Percentiles rank a stretch among this genome's conserved stretches.
phyloP scores from a whole-genome alignment of 176 grass and related monocot species.

The Aegilops tauschii region DNA sequence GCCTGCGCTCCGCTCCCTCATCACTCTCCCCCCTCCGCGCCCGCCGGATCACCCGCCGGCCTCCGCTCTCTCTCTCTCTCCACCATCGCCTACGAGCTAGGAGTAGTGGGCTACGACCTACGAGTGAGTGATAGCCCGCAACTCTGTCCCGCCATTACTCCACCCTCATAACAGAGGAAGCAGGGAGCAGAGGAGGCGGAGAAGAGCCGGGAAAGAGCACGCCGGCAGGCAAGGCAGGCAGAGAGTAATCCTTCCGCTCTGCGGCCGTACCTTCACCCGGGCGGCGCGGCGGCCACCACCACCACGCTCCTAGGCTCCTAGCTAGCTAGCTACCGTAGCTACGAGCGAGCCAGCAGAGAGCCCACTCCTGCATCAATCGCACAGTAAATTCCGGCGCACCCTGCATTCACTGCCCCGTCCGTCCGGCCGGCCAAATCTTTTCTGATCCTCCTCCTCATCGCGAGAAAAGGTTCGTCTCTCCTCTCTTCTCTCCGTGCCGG shows the following conservation, averaged over 20 bases:
- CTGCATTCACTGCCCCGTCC: constrained; percentile 46
- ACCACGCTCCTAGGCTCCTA: not conserved
- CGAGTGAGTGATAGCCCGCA: constrained; percentile 16
- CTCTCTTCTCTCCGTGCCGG: not conserved
- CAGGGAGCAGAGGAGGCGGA: not conserved
- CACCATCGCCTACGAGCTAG: constrained; percentile 22
- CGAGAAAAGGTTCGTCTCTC: constrained; percentile 27
- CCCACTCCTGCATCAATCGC: constrained; percentile 19
- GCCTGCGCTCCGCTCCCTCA: not conserved
- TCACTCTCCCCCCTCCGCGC: not conserved
- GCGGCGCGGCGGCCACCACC: constrained; percentile 30
- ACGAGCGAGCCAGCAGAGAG: not conserved
- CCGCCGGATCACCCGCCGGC: not conserved
- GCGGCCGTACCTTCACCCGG: constrained; percentile 12
- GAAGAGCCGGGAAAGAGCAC: not conserved
- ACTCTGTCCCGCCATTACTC: constrained; percentile 28
- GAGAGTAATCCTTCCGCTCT: not conserved
- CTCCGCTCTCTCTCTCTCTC: not conserved
- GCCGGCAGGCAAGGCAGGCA: not conserved
- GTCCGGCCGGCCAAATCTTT: constrained; percentile 11
- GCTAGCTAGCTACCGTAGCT: not conserved
- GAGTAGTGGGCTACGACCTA: no score
- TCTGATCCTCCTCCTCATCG: not conserved
- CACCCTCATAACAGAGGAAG: constrained; percentile 34
- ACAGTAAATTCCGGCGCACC: constrained; percentile 46